phyloP scores from a whole-genome alignment of 768 basidiomycete species.

The Butyriboletus loyo region DNA sequence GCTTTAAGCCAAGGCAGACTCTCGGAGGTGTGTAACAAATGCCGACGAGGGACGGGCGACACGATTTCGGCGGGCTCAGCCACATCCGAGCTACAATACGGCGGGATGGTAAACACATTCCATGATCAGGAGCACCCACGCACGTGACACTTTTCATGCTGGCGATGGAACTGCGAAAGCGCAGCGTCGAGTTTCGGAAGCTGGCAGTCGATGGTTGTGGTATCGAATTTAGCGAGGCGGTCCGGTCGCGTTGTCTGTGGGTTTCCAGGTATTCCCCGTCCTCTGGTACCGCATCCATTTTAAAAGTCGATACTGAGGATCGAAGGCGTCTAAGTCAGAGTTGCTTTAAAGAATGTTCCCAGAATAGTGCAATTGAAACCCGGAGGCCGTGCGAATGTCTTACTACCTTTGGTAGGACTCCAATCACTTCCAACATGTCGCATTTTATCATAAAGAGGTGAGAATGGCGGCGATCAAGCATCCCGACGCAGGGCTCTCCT shows the following conservation, averaged over 20 bases:
- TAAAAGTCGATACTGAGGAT: not conserved
- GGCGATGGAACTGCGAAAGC: slow-evolving; percentile 13
- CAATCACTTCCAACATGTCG: too few species aligned
- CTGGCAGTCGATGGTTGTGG: slow-evolving; percentile 2
- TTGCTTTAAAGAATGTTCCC: too few species aligned
- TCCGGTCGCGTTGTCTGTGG: slow-evolving; percentile 7
- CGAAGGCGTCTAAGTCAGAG: too few species aligned
- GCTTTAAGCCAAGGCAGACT: slow-evolving; percentile 58
- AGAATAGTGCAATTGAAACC: too few species aligned
- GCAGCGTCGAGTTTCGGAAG: slow-evolving; percentile 10
- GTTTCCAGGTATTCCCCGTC: slow-evolving; percentile 6
- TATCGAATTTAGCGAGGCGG: slow-evolving; percentile 15
- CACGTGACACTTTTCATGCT: slow-evolving; percentile 17
- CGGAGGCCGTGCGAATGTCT: too few species aligned
- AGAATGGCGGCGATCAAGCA: too few species aligned
- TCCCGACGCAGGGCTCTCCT: too few species aligned
- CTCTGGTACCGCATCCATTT: slow-evolving; percentile 19
- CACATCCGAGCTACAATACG: slow-evolving; percentile 16
- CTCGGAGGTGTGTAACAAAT: slow-evolving; percentile 57
- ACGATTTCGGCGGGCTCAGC: slow-evolving; percentile 47
- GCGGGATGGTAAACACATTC: not conserved
- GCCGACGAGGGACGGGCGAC: slow-evolving; percentile 64
- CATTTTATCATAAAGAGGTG: too few species aligned
- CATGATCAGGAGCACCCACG: not conserved
- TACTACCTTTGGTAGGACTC: too few species aligned